phyloP scores from a whole-genome alignment of 108 stramenopile species.

The Fistulifera solaris region DNA sequence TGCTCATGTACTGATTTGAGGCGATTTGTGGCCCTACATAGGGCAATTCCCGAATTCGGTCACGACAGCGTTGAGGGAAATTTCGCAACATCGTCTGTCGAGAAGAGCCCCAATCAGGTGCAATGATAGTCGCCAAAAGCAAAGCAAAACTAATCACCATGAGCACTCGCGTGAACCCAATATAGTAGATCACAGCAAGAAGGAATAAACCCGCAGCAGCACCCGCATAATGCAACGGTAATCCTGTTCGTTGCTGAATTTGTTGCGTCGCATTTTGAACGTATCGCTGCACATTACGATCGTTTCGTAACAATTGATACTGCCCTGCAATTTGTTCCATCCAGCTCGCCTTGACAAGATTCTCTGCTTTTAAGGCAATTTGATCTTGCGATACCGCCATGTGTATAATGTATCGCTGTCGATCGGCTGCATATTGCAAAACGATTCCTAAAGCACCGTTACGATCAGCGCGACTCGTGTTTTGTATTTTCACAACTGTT shows the following conservation, averaged over 20 bases:
- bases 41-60: slow-evolving; percentile 13
- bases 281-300: slow-evolving; percentile 23
- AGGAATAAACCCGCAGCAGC: slow-evolving; percentile 8
- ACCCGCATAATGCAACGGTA: slow-evolving; percentile 18
- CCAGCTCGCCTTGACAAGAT: slow-evolving; percentile 25
- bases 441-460: slow-evolving; percentile 42
- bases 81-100: slow-evolving; percentile 10
- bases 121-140: slow-evolving; percentile 18
- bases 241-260: slow-evolving; percentile 8
- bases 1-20: not conserved
- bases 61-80: slow-evolving; percentile 18
- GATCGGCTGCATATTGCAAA: slow-evolving; percentile 24
- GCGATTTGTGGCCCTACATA: slow-evolving; percentile 5
- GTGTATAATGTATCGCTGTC: slow-evolving; percentile 37
- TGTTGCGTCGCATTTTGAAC: slow-evolving; percentile 1
- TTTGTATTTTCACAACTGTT: slow-evolving; percentile 32
- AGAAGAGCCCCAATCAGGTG: slow-evolving; percentile 19
- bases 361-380: slow-evolving; percentile 30
- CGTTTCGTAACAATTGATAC: slow-evolving; percentile 24
- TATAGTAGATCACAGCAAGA: slow-evolving; percentile 12
- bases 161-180: slow-evolving; percentile 33
- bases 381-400: slow-evolving; percentile 26
- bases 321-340: slow-evolving; percentile 35
- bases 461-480: slow-evolving; percentile 30
- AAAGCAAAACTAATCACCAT: slow-evolving; percentile 21